Percentiles rank a stretch among this genome's conserved stretches.
phyloP scores from a whole-genome alignment of 192 early-diverging fungal genomes.

The Linnemannia hyalina region DNA sequence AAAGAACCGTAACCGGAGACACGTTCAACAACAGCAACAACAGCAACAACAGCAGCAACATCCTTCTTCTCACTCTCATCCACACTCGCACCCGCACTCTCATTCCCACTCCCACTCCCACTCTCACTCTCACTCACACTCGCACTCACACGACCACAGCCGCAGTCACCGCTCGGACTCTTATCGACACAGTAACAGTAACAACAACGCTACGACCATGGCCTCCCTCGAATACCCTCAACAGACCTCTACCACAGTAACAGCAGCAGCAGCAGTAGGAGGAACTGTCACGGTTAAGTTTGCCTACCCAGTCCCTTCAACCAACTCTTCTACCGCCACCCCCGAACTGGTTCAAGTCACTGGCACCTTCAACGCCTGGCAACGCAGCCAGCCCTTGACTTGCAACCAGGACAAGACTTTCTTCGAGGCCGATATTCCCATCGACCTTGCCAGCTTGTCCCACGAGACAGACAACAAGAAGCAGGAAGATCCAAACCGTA shows the following conservation, averaged over 20 bases:
- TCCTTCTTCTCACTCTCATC: neutral
- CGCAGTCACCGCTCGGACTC: constrained; percentile 12
- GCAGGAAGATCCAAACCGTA: neutral
- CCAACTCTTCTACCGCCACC: neutral
- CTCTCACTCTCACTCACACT: neutral
- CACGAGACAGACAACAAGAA: neutral
- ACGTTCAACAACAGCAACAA: constrained; percentile 38
- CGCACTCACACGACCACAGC: constrained; percentile 9
- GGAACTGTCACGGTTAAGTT: constrained; percentile 20
- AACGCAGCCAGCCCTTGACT: constrained; percentile 26
- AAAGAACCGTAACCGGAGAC: constrained; percentile 28
- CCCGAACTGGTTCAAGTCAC: constrained; percentile 41
- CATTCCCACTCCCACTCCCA: neutral
- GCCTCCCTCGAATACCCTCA: constrained; percentile 28
- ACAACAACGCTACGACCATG: constrained; percentile 8
- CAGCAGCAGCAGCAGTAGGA: neutral
- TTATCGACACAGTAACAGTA: constrained; percentile 5
- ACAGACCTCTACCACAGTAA: neutral
- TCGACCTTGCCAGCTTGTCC: neutral
- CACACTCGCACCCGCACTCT: constrained; percentile 4
- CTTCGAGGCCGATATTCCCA: constrained; percentile 26
- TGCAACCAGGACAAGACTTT: constrained; percentile 9
- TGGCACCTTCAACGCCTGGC: constrained; percentile 44
- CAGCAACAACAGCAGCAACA: constrained; percentile 15
- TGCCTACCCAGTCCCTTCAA: constrained; percentile 3